Evolutionary conservation across 2,329 filamentous ascomycete genomes (phyloP).

Genomic region (Triangularia verruculosa): DNA sequence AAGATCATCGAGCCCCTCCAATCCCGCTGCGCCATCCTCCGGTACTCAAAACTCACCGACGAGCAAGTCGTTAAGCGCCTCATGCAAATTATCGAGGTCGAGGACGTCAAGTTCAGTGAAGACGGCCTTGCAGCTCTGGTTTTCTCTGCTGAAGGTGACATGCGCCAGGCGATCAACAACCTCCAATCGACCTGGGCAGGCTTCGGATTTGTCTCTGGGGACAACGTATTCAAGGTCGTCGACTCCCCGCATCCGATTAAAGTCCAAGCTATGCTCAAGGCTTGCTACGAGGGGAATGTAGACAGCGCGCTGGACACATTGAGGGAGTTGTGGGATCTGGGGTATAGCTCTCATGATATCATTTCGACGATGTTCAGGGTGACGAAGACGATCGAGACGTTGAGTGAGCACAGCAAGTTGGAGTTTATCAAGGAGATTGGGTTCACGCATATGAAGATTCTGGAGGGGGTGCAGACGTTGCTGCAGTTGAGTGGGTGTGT

Average conservation of each 20-base stretch:
- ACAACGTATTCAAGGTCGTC: constrained; percentile 97
- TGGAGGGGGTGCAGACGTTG: constrained; percentile 95
- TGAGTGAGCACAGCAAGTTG: constrained; percentile 92
- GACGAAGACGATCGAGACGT: constrained; percentile 87
- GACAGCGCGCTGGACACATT: constrained; percentile 82
- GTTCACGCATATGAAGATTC: constrained; percentile 97
- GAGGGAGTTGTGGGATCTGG: constrained; percentile 88
- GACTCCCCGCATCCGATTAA: constrained; percentile 97
- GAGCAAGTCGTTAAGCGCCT: constrained; percentile 87
- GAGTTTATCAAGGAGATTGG: constrained; percentile 99
- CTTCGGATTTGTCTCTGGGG: constrained; percentile 94
- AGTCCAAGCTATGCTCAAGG: constrained; percentile 97
- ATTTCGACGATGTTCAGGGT: constrained; percentile 99
- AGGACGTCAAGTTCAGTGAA: constrained; percentile 86
- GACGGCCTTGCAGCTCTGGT: constrained; percentile 94
- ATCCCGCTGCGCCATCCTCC: constrained; percentile 91
- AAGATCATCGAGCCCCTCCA: constrained; percentile 99
- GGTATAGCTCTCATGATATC: constrained; percentile 98
- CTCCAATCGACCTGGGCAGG: constrained; percentile 89
- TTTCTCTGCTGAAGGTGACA: constrained; percentile 96
- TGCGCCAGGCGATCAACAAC: constrained; percentile 99
- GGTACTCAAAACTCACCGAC: constrained; percentile 90
- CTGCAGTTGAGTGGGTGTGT: constrained; percentile 92
- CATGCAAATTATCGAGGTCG: constrained; percentile 87
- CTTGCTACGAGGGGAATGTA: constrained; percentile 88